These are phyloP conservation scores for Keqinozyma sinolaborantium DNA, from an alignment of 1,139 yeast species.

Conservation along the genomic window DNA sequence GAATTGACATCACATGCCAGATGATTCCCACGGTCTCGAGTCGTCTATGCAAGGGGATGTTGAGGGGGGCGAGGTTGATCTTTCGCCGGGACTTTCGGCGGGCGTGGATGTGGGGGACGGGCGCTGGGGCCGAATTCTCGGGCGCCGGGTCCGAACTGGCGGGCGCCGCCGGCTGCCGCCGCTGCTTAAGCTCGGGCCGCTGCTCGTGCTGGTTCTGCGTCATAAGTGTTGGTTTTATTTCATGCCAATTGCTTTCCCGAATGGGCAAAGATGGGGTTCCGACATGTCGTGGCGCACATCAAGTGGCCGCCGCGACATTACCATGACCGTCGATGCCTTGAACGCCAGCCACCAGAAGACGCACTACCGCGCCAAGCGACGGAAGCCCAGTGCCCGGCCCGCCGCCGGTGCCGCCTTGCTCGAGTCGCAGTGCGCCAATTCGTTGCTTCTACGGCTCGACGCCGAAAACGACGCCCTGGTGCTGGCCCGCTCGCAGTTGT, in stretches of 20 bases:
- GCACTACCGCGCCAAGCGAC: constrained; percentile 5
- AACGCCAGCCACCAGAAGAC: constrained; percentile 8
- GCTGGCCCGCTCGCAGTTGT: too few relatives aligned
- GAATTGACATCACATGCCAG: constrained; percentile 76
- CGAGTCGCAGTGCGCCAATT: not conserved
- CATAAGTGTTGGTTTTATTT: too few relatives aligned
- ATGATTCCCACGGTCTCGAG: constrained; percentile 70
- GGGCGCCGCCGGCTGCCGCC: not conserved
- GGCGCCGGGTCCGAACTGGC: not conserved
- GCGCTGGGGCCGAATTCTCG: not conserved
- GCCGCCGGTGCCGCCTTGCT: not conserved
- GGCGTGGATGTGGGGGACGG: not conserved
- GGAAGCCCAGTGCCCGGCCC: constrained; percentile 10
- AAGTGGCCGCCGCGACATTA: too few relatives aligned
- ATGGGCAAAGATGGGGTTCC: not conserved
- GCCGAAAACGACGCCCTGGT: too few relatives aligned
- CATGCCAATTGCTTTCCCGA: not conserved
- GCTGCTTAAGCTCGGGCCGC: too few relatives aligned
- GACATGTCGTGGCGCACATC: too few relatives aligned
- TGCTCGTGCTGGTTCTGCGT: too few relatives aligned
- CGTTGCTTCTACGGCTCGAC: too few relatives aligned
- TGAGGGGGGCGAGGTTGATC: constrained; percentile 46
- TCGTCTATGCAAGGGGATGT: constrained; percentile 55
- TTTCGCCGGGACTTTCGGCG: not conserved
- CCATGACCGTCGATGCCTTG: constrained; percentile 7